A percentile compares a stretch with the other conserved stretches of the same genome.
These are phyloP conservation scores for Vinca minor DNA, from an alignment of 257 asterid genomes.

Conservation along the genomic window DNA sequence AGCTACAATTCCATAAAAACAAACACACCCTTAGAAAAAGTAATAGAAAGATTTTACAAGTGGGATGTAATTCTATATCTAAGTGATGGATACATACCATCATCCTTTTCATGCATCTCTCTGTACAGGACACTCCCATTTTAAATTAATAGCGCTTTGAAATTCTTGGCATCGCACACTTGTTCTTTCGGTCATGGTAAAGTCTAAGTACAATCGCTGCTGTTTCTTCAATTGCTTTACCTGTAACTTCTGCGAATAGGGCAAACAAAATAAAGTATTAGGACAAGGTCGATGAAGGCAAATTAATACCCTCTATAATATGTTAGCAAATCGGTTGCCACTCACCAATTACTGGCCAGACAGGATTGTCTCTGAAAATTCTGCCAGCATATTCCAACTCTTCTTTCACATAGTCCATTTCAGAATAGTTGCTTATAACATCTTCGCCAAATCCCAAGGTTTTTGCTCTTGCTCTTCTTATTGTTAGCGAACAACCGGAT, in stretches of 20 bases:
- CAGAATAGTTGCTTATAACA: conserved; percentile 52
- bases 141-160: conserved; percentile 58
- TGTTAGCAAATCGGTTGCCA: not conserved
- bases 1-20: too few species aligned
- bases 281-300: not conserved
- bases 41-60: not conserved
- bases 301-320: not conserved
- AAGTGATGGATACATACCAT: not conserved
- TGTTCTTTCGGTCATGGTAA: conserved; percentile 75
- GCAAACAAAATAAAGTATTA: conserved; percentile 6
- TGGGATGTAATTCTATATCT: not conserved
- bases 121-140: conserved; percentile 3
- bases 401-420: conserved; percentile 51
- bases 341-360: conserved; percentile 97
- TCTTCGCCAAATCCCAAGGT: conserved; percentile 59
- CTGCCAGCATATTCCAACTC: conserved; percentile 69
- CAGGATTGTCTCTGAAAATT: conserved; percentile 66
- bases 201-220: conserved; percentile 82
- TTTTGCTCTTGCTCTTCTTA: conserved; percentile 77
- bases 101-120: not conserved
- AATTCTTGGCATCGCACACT: conserved; percentile 91
- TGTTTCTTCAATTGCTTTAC: conserved; percentile 94
- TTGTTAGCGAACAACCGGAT: conserved; percentile 60
- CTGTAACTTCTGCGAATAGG: conserved; percentile 73
- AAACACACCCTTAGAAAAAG: not conserved